phyloP scores from a whole-genome alignment of 2,329 filamentous ascomycete genomes.

The Pyricularia sp. region DNA sequence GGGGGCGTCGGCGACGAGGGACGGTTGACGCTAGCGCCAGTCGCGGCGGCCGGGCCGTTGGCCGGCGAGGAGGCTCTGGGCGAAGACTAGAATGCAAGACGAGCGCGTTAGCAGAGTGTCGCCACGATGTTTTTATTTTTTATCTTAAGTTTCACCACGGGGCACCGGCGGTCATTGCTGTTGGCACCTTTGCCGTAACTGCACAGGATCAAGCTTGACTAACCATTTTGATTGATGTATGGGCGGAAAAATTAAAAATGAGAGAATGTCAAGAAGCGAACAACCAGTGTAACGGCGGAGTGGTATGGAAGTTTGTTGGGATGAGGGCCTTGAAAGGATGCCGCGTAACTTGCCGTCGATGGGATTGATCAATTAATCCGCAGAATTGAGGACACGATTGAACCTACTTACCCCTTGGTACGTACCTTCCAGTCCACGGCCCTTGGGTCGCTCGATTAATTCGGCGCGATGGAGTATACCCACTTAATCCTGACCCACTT shows the following conservation, averaged over 20 bases:
- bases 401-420: background rate
- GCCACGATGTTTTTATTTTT: background rate
- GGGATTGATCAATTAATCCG: background rate
- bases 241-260: background rate
- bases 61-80: slow-evolving; percentile 47
- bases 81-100: slow-evolving; percentile 35
- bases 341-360: background rate
- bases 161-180: background rate
- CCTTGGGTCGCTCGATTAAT: no score
- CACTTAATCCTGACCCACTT: no score
- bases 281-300: background rate
- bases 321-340: background rate
- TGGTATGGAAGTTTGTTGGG: background rate
- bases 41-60: slow-evolving; percentile 42
- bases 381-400: background rate
- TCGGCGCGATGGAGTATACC: no score
- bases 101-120: background rate
- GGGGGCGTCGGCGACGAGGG: slow-evolving; percentile 80
- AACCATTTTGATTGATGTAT: background rate
- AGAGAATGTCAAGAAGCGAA: background rate
- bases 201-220: background rate
- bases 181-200: background rate
- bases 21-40: slow-evolving; percentile 59
- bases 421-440: no score
- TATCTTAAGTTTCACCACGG: background rate